Evolutionary conservation across 257 asterid genomes (phyloP).

Genomic region (Penstemon barbatus): DNA sequence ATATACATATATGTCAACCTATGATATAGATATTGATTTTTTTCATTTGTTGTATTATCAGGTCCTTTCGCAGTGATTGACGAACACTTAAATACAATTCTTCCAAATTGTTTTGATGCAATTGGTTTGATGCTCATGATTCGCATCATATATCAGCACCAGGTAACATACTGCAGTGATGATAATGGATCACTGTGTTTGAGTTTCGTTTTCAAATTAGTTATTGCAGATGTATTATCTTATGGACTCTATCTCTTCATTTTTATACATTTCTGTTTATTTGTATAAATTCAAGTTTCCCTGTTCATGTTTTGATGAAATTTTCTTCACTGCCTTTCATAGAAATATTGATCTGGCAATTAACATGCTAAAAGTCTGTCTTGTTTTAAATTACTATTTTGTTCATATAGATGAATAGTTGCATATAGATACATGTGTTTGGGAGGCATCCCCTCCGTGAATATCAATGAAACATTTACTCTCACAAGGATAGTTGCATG

Average conservation of each 20-base stretch:
- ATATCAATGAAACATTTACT: too few relatives aligned
- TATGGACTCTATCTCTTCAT: constrained; percentile 5
- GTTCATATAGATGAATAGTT: constrained; percentile 17
- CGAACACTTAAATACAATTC: constrained; percentile 79
- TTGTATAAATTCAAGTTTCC: constrained; percentile 19
- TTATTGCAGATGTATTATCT: constrained; percentile 14
- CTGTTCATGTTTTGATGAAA: constrained; percentile 1
- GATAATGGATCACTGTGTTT: constrained; percentile 5
- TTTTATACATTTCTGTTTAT: constrained; percentile 8
- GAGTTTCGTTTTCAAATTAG: constrained; percentile 14
- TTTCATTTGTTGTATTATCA: constrained; percentile 42
- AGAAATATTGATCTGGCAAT: constrained; percentile 7
- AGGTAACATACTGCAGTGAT: constrained; percentile 51
- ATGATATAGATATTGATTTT: constrained; percentile 27
- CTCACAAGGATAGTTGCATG: not conserved
- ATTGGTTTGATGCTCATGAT: constrained; percentile 99
- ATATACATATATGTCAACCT: constrained; percentile 2
- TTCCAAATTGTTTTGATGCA: constrained; percentile 91
- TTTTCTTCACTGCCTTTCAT: constrained; percentile 12
- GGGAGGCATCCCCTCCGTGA: not conserved
- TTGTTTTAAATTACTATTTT: constrained; percentile 9
- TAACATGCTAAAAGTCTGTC: constrained; percentile 5
- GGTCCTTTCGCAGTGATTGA: constrained; percentile 93
- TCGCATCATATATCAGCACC: constrained; percentile 96
- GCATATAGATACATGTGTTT: not conserved